phyloP scores from a whole-genome alignment of 2,329 filamentous ascomycete genomes.

The Aspergillus alliaceus region DNA sequence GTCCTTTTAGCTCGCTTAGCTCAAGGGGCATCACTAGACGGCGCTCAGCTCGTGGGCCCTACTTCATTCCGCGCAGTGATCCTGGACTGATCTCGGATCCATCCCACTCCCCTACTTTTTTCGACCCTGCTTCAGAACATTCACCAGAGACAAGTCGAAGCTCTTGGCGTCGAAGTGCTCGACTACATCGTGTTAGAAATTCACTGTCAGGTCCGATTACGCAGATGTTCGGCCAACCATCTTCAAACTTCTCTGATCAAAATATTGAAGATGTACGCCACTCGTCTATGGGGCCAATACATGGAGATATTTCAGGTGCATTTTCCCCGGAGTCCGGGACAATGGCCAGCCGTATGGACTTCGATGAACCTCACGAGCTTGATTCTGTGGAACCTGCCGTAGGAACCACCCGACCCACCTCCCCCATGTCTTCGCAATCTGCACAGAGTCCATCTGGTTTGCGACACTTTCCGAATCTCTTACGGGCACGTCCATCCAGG shows the following conservation, averaged over 20 bases:
- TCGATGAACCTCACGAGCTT: constrained; percentile 41
- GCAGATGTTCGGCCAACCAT: constrained; percentile 44
- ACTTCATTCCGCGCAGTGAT: constrained; percentile 40
- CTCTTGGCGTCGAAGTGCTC: constrained; percentile 41
- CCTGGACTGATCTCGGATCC: constrained; percentile 31
- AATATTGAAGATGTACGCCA: constrained; percentile 26
- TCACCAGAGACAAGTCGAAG: constrained; percentile 30
- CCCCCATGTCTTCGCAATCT: constrained; percentile 26
- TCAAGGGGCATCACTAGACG: constrained; percentile 42
- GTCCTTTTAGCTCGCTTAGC: constrained; percentile 40
- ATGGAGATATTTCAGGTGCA: constrained; percentile 33
- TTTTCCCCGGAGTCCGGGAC: constrained; percentile 36
- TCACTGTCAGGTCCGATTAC: constrained; percentile 46
- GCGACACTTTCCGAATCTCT: constrained; percentile 41
- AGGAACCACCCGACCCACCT: constrained; percentile 28
- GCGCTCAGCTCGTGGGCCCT: constrained; percentile 40
- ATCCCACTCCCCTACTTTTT: constrained; percentile 25
- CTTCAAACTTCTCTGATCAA: constrained; percentile 25
- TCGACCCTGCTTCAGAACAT: constrained; percentile 26
- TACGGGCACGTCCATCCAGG: constrained; percentile 56
- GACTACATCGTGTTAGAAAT: constrained; percentile 44
- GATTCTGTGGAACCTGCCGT: constrained; percentile 44
- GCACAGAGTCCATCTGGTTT: constrained; percentile 32
- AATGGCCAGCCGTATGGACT: constrained; percentile 43
- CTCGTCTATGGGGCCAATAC: constrained; percentile 28